These are phyloP conservation scores for Suillus clintonianus DNA, from an alignment of 768 basidiomycete genomes.

Conservation along the genomic window DNA sequence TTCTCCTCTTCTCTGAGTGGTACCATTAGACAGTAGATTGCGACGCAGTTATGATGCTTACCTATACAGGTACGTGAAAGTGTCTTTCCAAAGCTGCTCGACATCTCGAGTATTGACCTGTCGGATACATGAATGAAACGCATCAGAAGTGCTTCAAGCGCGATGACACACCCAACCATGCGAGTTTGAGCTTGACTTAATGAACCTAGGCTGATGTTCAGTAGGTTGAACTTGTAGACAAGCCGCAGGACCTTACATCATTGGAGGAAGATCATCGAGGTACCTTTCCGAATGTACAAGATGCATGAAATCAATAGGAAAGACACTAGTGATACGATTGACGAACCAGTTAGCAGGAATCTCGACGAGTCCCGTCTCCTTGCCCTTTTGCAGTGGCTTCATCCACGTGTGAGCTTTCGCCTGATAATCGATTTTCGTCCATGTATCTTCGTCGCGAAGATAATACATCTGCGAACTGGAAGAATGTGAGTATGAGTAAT, in stretches of 20 bases:
- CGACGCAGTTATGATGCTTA: constrained; percentile 15
- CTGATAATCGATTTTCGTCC: constrained; percentile 72
- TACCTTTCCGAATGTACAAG: constrained; percentile 40
- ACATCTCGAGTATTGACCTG: constrained; percentile 67
- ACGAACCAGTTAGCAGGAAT: constrained; percentile 72
- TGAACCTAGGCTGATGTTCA: constrained; percentile 50
- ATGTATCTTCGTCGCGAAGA: constrained; percentile 64
- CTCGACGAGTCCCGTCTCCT: constrained; percentile 60
- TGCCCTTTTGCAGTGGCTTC: constrained; percentile 67
- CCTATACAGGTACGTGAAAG: constrained; percentile 69
- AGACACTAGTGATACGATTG: background rate
- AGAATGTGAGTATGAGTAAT: background rate
- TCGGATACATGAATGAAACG: background rate
- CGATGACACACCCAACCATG: constrained; percentile 61
- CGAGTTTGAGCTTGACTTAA: constrained; percentile 64
- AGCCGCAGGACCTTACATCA: constrained; percentile 49
- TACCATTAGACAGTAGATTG: background rate
- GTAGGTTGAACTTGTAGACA: constrained; percentile 1
- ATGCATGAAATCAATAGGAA: background rate
- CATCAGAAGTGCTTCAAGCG: background rate
- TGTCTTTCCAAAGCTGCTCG: constrained; percentile 77
- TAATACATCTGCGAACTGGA: constrained; percentile 64
- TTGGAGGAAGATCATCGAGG: constrained; percentile 73
- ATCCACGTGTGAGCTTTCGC: constrained; percentile 68
- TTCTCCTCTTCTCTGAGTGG: constrained; percentile 54